phyloP scores from a whole-genome alignment of 1,139 yeast genomes.

The Sugiyamaella castrensis region DNA sequence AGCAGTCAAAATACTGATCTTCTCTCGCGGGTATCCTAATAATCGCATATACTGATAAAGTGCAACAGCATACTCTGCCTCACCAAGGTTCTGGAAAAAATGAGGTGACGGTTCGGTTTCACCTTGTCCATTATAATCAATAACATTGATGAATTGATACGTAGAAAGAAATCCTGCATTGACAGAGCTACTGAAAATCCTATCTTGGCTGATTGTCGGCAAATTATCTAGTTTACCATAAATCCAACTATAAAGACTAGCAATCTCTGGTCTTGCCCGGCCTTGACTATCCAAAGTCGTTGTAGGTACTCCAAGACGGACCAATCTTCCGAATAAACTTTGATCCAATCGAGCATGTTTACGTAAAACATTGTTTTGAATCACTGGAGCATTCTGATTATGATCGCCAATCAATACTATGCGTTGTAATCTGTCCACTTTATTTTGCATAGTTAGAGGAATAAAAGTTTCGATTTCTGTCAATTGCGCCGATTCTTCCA shows the following conservation, averaged over 20 bases:
- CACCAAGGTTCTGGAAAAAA: conserved; percentile 45
- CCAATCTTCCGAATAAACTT: conserved; percentile 32
- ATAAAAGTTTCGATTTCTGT: conserved; percentile 37
- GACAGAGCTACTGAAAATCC: conserved; percentile 15
- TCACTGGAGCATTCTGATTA: conserved; percentile 29
- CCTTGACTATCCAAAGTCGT: conserved; percentile 30
- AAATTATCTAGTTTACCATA: conserved; percentile 24
- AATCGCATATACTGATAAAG: conserved; percentile 49
- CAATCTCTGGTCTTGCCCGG: conserved; percentile 32
- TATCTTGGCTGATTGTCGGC: conserved; percentile 9
- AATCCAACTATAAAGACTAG: conserved; percentile 28
- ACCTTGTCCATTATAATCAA: conserved; percentile 32
- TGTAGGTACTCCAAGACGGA: conserved; percentile 30
- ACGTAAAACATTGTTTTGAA: conserved; percentile 22
- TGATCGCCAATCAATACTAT: conserved; percentile 40
- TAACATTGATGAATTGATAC: conserved; percentile 43
- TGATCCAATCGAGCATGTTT: conserved; percentile 25
- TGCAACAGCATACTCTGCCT: conserved; percentile 53
- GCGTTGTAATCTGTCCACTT: conserved; percentile 25
- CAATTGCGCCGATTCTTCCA: conserved; percentile 39
- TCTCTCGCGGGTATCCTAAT: conserved; percentile 44
- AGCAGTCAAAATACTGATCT: conserved; percentile 45
- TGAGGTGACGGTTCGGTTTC: conserved; percentile 35
- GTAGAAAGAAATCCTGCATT: conserved; percentile 46
- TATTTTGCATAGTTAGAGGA: conserved; percentile 28